A percentile compares a stretch with the other conserved stretches of the same genome.
Evolutionary conservation across 2,329 filamentous ascomycete species (phyloP).

Genomic region (Rutstroemia sp.): DNA sequence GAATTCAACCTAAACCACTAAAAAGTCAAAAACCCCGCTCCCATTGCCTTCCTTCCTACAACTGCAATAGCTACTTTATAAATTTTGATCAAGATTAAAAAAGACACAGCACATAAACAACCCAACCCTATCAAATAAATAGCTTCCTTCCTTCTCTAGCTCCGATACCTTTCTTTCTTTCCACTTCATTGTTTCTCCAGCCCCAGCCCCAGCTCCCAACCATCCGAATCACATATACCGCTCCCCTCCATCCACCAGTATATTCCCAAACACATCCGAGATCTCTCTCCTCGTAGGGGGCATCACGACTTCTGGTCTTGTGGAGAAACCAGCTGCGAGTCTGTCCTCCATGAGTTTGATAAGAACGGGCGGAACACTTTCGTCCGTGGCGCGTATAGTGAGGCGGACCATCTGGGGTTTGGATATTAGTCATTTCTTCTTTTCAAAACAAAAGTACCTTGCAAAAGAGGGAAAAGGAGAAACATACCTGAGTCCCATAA

Average conservation of each 20-base stretch:
- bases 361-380: slow-evolving; percentile 72
- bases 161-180: too few species aligned
- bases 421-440: background rate
- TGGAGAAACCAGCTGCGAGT: slow-evolving; percentile 46
- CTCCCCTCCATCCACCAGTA: slow-evolving; percentile 19
- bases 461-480: background rate
- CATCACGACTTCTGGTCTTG: slow-evolving; percentile 16
- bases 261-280: slow-evolving; percentile 27
- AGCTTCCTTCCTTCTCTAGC: too few species aligned
- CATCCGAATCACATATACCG: background rate
- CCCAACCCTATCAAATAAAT: too few species aligned
- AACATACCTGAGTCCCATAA: slow-evolving; percentile 75
- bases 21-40: too few species aligned
- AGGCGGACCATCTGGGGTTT: slow-evolving; percentile 80
- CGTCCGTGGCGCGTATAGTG: slow-evolving; percentile 89
- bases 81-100: too few species aligned
- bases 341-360: slow-evolving; percentile 83
- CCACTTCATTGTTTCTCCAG: too few species aligned
- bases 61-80: too few species aligned
- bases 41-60: too few species aligned
- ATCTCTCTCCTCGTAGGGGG: slow-evolving; percentile 26
- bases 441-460: background rate
- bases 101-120: too few species aligned
- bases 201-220: too few species aligned
- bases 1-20: too few species aligned